These are phyloP conservation scores for Pseudogymnoascus sp. DNA, from an alignment of 2,329 filamentous ascomycete species.

Conservation along the genomic window DNA sequence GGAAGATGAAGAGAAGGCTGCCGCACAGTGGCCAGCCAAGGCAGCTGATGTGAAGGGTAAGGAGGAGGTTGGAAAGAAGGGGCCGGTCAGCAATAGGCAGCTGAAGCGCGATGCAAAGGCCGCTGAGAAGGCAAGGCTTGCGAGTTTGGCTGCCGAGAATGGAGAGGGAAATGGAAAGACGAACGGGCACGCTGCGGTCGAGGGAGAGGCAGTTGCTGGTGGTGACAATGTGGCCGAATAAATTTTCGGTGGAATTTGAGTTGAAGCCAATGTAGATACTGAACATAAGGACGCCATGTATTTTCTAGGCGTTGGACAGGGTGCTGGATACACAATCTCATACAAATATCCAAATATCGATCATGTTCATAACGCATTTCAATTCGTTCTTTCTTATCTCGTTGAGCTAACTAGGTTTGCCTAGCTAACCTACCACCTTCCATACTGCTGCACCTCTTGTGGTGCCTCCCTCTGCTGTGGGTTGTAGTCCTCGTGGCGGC, in stretches of 20 bases:
- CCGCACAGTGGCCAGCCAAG: slow-evolving; percentile 51
- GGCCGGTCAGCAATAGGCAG: slow-evolving; percentile 6
- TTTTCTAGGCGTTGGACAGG: background rate
- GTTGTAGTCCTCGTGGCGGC: slow-evolving; percentile 35
- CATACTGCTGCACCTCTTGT: slow-evolving; percentile 27
- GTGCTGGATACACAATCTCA: background rate
- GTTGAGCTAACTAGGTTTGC: background rate
- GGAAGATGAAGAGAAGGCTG: slow-evolving; percentile 67
- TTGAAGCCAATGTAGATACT: background rate
- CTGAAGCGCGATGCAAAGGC: slow-evolving; percentile 6
- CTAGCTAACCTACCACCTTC: slow-evolving; percentile 3
- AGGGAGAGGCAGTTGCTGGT: background rate
- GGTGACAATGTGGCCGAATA: background rate
- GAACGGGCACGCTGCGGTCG: background rate
- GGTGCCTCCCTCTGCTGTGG: slow-evolving; percentile 28
- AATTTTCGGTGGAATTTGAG: background rate
- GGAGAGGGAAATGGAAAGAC: background rate
- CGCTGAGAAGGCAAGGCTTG: background rate
- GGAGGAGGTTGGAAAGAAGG: slow-evolving; percentile 41
- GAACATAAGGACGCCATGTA: background rate
- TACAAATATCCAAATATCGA: background rate
- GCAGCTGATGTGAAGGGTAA: slow-evolving; percentile 33
- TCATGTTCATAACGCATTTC: background rate
- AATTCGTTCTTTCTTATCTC: background rate
- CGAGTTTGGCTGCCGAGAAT: background rate